phyloP scores from a whole-genome alignment of 202 grass and related monocot genomes.

The Zizania palustris region DNA sequence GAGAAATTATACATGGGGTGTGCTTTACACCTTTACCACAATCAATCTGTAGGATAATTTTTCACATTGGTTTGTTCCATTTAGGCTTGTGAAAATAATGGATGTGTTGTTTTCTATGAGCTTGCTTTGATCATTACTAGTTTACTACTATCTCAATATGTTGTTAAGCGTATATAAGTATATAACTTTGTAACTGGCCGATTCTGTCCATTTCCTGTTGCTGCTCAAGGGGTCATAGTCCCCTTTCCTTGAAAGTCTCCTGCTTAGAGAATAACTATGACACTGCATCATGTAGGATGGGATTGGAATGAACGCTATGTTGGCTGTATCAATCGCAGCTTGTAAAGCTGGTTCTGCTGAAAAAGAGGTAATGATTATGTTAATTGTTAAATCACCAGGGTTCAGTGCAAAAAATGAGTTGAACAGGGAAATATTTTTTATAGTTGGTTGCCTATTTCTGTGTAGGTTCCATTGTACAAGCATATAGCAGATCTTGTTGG shows the following conservation, averaged over 20 bases:
- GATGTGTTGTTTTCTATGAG: neutral
- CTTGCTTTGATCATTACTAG: slow-evolving; percentile 9
- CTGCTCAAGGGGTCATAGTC: neutral
- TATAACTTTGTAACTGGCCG: neutral
- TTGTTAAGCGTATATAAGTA: neutral
- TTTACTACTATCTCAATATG: slow-evolving; percentile 23
- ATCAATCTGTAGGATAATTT: neutral
- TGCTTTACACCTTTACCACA: neutral
- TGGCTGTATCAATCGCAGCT: slow-evolving; percentile 96
- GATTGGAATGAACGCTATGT: slow-evolving; percentile 84
- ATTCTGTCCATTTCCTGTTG: neutral
- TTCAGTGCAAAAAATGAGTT: neutral
- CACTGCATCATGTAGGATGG: slow-evolving; percentile 56
- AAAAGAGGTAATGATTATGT: slow-evolving; percentile 66
- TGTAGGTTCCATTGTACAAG: slow-evolving; percentile 88
- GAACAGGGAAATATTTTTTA: neutral
- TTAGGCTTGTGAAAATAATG: slow-evolving; percentile 17
- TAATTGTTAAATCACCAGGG: slow-evolving; percentile 15
- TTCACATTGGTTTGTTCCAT: slow-evolving; percentile 24
- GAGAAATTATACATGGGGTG: slow-evolving; percentile 7
- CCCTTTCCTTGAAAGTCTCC: neutral
- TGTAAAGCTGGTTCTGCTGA: slow-evolving; percentile 97
- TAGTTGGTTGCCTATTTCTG: slow-evolving; percentile 28
- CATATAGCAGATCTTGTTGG: slow-evolving; percentile 95
- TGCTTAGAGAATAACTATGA: slow-evolving; percentile 22